These are phyloP conservation scores for Lecanicillium sp. DNA, from an alignment of 2,329 filamentous ascomycete species.

Conservation along the genomic window DNA sequence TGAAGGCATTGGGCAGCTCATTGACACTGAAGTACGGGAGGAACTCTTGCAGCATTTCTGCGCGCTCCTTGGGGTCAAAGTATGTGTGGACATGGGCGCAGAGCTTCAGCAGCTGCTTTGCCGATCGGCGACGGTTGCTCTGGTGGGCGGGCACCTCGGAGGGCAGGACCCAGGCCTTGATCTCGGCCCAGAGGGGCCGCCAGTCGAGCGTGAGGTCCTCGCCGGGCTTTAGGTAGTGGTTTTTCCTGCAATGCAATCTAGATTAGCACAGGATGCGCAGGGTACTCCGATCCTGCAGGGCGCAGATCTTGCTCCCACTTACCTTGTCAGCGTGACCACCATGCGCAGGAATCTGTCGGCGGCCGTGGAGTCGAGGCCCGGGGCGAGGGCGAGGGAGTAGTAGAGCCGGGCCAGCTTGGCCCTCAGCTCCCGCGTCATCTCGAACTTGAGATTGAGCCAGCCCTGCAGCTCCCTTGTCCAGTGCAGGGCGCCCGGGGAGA, in stretches of 20 bases:
- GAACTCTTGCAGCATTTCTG: constrained; percentile 73
- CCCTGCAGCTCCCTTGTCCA: constrained; percentile 95
- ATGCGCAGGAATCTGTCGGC: constrained; percentile 92
- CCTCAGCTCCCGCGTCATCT: constrained; percentile 79
- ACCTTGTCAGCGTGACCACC: constrained; percentile 95
- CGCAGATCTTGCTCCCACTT: constrained; percentile 28
- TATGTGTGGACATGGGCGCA: constrained; percentile 87
- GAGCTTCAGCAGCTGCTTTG: constrained; percentile 73
- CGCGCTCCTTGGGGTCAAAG: constrained; percentile 82
- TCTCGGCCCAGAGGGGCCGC: constrained; percentile 85
- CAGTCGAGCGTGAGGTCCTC: constrained; percentile 91
- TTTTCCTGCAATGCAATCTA: constrained; percentile 50
- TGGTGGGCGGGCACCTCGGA: constrained; percentile 68
- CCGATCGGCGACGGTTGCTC: constrained; percentile 46
- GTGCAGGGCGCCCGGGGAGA: constrained; percentile 85
- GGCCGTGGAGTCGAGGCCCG: constrained; percentile 74
- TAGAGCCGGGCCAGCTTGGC: constrained; percentile 84
- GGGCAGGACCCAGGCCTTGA: constrained; percentile 85
- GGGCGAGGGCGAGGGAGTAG: constrained; percentile 87
- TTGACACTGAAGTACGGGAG: constrained; percentile 89
- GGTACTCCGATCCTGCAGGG: background rate
- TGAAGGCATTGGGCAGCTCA: constrained; percentile 84
- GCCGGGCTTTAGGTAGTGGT: constrained; percentile 87
- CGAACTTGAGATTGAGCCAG: constrained; percentile 96
- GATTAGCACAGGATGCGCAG: constrained; percentile 4